Evolutionary conservation across 805 yeast species (phyloP).

Genomic region (Ogataea pilisensis): DNA sequence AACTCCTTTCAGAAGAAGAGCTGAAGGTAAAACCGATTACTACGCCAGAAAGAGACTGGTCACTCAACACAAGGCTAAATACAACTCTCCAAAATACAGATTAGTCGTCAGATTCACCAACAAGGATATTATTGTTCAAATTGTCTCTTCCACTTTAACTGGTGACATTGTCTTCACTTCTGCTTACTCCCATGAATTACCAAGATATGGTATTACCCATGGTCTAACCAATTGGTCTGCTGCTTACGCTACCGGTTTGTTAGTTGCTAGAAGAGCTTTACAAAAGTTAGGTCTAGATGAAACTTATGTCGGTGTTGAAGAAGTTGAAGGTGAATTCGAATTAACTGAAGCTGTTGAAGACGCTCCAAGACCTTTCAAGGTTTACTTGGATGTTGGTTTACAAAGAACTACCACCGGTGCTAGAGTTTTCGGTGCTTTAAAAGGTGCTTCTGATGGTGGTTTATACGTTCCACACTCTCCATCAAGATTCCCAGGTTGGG

Average conservation of each 20-base stretch:
- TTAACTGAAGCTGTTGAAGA: constrained; percentile 99
- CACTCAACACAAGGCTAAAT: constrained; percentile 99
- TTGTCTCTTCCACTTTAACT: constrained; percentile 91
- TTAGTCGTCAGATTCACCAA: constrained; percentile 99
- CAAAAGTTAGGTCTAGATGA: constrained; percentile 97
- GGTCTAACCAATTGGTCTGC: constrained; percentile 99
- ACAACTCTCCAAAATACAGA: constrained; percentile 99
- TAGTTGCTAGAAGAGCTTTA: constrained; percentile 98
- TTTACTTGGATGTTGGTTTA: constrained; percentile 97
- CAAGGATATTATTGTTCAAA: constrained; percentile 98
- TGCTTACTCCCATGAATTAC: constrained; percentile 98
- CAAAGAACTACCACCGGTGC: constrained; percentile 99
- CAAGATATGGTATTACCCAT: constrained; percentile 94
- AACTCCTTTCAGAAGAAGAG: constrained; percentile 99
- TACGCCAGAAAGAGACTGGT: constrained; percentile 99
- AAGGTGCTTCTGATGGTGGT: constrained; percentile 99
- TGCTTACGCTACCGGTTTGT: constrained; percentile 98
- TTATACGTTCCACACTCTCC: constrained; percentile 98
- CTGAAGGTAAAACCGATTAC: constrained; percentile 99
- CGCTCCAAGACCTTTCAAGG: constrained; percentile 99
- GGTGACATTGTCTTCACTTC: constrained; percentile 96
- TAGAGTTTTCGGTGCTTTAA: constrained; percentile 97
- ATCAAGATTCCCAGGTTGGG: constrained; percentile 99
- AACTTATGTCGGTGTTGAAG: constrained; percentile 98
- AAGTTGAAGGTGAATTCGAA: constrained; percentile 98